Percentiles rank a stretch among this genome's conserved stretches.
phyloP scores from a whole-genome alignment of 306 rosid genomes.

The cucumber (Cucumis sativus) region Cucumber_9930_V3 NC_026658.2:24717001-24717500 shows the following conservation, averaged over 20 bases:
- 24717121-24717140: neutral
- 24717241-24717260: neutral
- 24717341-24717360: conserved; percentile 67
- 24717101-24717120: neutral
- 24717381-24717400: neutral
- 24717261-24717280: neutral
- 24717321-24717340: conserved; percentile 42
- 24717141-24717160: neutral
- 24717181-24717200: conserved; percentile 4
- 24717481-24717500: neutral
- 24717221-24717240: neutral
- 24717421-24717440: no score
- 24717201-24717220: neutral
- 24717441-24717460: neutral
- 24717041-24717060: neutral
- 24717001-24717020: neutral
- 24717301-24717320: conserved; percentile 8
- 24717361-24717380: conserved; percentile 25
- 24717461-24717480: neutral
- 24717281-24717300: neutral
- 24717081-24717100: neutral
- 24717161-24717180: neutral
- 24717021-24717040: neutral
- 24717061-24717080: neutral
- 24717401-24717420: no score